Evolutionary conservation across 2,329 filamentous ascomycete genomes (phyloP), one percentile per base, ranked within the genome.

Genomic region (Zopfia rhizophila): DNA sequence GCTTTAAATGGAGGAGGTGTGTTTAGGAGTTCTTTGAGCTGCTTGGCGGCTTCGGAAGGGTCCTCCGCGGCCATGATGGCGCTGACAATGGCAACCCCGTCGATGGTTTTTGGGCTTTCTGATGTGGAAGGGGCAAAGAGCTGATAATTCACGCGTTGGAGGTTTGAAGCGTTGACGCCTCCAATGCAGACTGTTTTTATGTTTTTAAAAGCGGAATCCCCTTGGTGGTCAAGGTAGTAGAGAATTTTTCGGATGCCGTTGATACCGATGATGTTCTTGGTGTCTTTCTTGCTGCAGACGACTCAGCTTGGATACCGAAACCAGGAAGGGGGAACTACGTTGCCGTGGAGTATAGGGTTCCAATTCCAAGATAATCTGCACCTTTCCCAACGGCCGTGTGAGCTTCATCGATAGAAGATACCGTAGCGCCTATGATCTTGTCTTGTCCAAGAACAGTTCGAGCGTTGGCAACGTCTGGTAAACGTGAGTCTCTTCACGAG

Each of bases 311-410:
- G 36, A 16, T n/a, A 27, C n/a, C 24, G n/a, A 27, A 8, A n/a
- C 7, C 10, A 12, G 14, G 7, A 23, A 32, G 36, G 38, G 48
- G 23, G 16, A 74, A 79, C 70, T 75, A 89, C 82, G 91, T 96
- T 36, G 84, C 72, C 1, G 93, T 97, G 12, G 91, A 84, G 73
- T 89, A 97, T 53, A 97, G 84, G 1, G 93, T 94, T 18, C 94
- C 93, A 35, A 97, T 86, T 13, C 93, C 94, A 4, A 97, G 78
- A 71, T 97, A 97, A 70, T 94, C 86, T 19, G 92, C 91, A n/a
- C 91, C 91, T 38, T 82, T 82, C 38, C 82, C 75, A 47, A 89
- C 87, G 1, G 92, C 93, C 42, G 73, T 76, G 35, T 86, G 71
- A 3, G 91, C 90, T 75, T 97, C 89, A 5, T 86, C 81, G 16